These are phyloP conservation scores for Umbellularia californica DNA, from an alignment of 164 flowering plant genomes.

Conservation along the genomic window DNA sequence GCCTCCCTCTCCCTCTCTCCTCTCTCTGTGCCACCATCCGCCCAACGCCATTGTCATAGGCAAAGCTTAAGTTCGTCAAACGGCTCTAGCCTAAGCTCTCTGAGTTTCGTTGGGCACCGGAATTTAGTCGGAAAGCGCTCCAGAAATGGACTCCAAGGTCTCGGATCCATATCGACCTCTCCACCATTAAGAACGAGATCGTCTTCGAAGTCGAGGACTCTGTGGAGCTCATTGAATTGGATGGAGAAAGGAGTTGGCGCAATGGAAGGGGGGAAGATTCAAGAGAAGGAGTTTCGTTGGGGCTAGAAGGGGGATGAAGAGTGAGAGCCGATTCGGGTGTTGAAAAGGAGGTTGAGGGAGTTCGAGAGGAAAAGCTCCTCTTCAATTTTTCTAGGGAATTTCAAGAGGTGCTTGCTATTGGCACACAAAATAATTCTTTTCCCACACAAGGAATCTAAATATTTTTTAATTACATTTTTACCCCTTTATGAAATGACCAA, in stretches of 20 bases:
- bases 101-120: conserved; percentile 63
- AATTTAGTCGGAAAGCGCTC: conserved; percentile 54
- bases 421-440: too few species aligned
- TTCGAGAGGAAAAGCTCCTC: conserved; percentile 58
- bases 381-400: conserved; percentile 47
- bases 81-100: conserved; percentile 60
- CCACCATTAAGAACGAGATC: conserved; percentile 55
- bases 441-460: too few species aligned
- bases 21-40: conserved; percentile 4
- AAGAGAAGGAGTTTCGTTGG: conserved; percentile 25
- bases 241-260: conserved; percentile 11
- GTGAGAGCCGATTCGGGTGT: conserved; percentile 61
- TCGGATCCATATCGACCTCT: conserved; percentile 47
- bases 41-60: neutral
- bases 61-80: conserved; percentile 65
- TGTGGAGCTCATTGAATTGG: conserved; percentile 29
- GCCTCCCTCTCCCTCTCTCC: conserved; percentile 20
- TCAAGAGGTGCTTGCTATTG: too few species aligned
- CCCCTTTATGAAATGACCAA: too few species aligned
- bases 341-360: conserved; percentile 68
- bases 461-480: too few species aligned
- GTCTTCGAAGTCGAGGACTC: conserved; percentile 49
- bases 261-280: conserved; percentile 5
- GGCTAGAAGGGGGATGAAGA: conserved; percentile 28
- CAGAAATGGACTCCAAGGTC: conserved; percentile 62